A percentile compares a stretch with the other conserved stretches of the same genome.
phyloP scores from a whole-genome alignment of 805 yeast species.

The Phaffomyces antillensis region DNA sequence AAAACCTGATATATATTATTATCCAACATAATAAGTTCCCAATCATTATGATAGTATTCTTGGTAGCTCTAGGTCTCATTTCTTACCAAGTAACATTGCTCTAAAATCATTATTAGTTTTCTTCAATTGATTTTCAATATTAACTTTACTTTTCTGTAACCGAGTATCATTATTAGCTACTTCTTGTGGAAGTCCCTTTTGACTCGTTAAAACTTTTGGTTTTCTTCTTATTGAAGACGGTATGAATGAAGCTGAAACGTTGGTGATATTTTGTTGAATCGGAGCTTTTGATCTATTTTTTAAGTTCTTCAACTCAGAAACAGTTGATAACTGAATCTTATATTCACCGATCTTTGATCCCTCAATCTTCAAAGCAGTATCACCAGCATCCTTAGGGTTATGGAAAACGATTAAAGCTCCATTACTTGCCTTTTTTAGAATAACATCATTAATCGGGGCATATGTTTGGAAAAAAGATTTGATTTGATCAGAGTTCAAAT shows the following conservation, averaged over 20 bases:
- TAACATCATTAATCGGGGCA: constrained; percentile 36
- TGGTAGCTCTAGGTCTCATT: not conserved
- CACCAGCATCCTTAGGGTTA: constrained; percentile 40
- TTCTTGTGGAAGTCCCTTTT: no score
- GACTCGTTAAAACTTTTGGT: not conserved
- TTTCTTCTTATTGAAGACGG: constrained; percentile 8
- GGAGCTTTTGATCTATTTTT: not conserved
- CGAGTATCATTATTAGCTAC: not conserved
- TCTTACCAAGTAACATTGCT: constrained; percentile 17
- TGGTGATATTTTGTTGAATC: not conserved
- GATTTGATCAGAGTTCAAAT: constrained; percentile 31
- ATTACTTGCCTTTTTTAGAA: constrained; percentile 36
- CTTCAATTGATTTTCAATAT: not conserved
- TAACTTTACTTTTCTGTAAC: not conserved
- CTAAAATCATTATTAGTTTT: constrained; percentile 22
- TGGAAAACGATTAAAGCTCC: constrained; percentile 47
- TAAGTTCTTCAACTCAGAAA: constrained; percentile 23
- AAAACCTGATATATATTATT: not conserved
- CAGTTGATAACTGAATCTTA: constrained; percentile 26
- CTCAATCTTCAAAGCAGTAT: constrained; percentile 36
- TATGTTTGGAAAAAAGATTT: constrained; percentile 22
- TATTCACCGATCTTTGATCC: constrained; percentile 32
- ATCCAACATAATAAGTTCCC: no score
- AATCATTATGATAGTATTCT: no score
- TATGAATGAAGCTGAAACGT: not conserved